Evolutionary conservation across 1,139 yeast species (phyloP), one percentile per base, ranked within the genome.

Genomic region (Suhomyces panamericanus): DNA sequence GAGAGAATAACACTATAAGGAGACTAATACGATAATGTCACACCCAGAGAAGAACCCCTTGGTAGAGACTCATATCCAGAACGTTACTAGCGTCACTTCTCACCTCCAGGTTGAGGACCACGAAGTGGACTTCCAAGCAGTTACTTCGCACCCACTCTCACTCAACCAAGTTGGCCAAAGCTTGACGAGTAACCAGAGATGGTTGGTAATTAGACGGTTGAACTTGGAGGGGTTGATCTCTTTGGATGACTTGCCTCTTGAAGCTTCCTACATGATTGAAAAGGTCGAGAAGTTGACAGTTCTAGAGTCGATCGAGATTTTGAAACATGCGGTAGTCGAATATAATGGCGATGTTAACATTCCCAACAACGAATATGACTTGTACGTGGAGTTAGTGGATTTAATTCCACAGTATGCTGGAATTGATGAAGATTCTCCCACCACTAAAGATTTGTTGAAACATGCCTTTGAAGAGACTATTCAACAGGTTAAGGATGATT

Each of bases 221-320:
- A 58, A 59, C 46, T 60, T 55, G 38, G 66, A 60, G 32, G 63
- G 63, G 17, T 63, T 67, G 49, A 43, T 50, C 0, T 41, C 59
- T 10, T 54, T 62, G 47, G 70, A 65, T 7, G 64, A 68, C 38
- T 59, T 70, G 41, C 74, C 74, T 5, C 49, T 62, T 12, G 55
- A 57, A 26, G 60, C 57, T 10, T 39, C 58, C 7, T 60, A 55
- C 42, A 53, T 60, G 59, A 50, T 61, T 44, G 58, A 58, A 40
- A 61, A 60, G 47, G 52, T 58, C 32, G 57, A 55, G 32, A 41
- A 39, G 11, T 43, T 62, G 37, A 24, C 56, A 1, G 41, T 47
- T 11, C 37, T 42, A 1, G 60, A 59, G 16, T 54, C 66, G 1
- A 8, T 60, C 16, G 51, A 42, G 6, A 58, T 64, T 24, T 50